Base-by-base conservation (phyloP, 805 yeast genomes). In the Saccharomyces eubayanus region DNA sequence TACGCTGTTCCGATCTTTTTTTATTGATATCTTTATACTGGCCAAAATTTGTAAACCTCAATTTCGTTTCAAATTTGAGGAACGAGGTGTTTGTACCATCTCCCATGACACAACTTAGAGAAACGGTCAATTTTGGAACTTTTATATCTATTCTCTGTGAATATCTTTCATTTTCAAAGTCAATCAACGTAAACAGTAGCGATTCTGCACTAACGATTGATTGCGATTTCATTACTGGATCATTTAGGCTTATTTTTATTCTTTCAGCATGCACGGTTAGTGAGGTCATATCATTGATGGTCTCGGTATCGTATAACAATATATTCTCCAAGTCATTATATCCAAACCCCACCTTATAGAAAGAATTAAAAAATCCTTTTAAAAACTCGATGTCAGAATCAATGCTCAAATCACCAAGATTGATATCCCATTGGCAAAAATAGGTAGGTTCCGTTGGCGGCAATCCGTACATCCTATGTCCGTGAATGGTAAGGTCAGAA, bases 391-490 rank as follows among this genome's bases (percentile, higher is more conserved):
- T 73, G 9, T 76, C 70, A 1, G 87, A 79, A 53, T 81, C 77
- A 11, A 88, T 68, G 0, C 60, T 53, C 4, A 90, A 70, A 4
- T 72, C 74, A 9, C 91, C 96, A 1, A 85, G 64, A 28, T 78
- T 80, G 59, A 94, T 81, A 55, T 86, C 91, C 99, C 99, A 94
- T 55, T 87, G 84, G 62, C 97, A 90, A 58, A 80, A 82, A 65
- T 88, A 94, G 0, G 97, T 89, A 0, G 92, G 89, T 64, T 89
- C 96, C 6, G 76, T 73, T 0, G 97, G 97, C 0, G 96, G 96
- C 2, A 89, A 66, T 0, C 99, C 99, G 73, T 89, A 89, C 84
- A 91, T 83, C 62, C 98, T 76, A 67, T 92, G 96, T 0, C 96
- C 95, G 67, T 88, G 95, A 27, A 89, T 75, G 2, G 77, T 63